phyloP scores from a whole-genome alignment of 2,329 filamentous ascomycete genomes.

The Epichloe gansuensis region DNA sequence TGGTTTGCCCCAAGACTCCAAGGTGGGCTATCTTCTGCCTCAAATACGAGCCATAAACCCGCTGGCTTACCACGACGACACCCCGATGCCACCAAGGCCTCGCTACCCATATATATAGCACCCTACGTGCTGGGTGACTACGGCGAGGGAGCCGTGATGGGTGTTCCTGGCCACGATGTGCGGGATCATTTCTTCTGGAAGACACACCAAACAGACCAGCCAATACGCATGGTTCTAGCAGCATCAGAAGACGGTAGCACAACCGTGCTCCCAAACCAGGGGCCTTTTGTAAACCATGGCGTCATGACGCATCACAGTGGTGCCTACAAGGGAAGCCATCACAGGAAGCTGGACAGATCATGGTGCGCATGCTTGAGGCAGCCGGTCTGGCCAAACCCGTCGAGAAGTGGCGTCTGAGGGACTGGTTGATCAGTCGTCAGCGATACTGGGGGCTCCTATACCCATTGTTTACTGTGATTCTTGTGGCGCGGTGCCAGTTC shows the following conservation, averaged over 20 bases:
- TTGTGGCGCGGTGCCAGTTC: slow-evolving; percentile 72
- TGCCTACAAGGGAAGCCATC: slow-evolving; percentile 53
- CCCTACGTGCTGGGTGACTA: slow-evolving; percentile 80
- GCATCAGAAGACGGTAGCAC: slow-evolving; percentile 36
- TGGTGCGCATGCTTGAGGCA: slow-evolving; percentile 44
- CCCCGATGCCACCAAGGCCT: slow-evolving; percentile 38
- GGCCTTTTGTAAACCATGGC: slow-evolving; percentile 54
- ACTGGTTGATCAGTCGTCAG: slow-evolving; percentile 89
- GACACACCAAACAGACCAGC: slow-evolving; percentile 48
- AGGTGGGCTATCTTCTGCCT: slow-evolving; percentile 56
- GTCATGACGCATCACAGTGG: slow-evolving; percentile 55
- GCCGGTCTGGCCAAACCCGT: slow-evolving; percentile 47
- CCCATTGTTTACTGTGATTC: slow-evolving; percentile 71
- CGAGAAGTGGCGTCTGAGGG: slow-evolving; percentile 68
- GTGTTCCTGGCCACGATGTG: slow-evolving; percentile 73
- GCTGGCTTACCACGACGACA: slow-evolving; percentile 41
- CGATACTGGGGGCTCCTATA: slow-evolving; percentile 86
- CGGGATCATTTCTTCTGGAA: slow-evolving; percentile 74
- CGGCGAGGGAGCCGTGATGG: slow-evolving; percentile 83
- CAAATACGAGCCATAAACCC: slow-evolving; percentile 54
- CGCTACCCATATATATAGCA: slow-evolving; percentile 66
- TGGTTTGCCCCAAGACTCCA: slow-evolving; percentile 41
- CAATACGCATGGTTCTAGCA: slow-evolving; percentile 51
- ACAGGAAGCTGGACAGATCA: slow-evolving; percentile 44
- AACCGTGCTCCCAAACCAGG: slow-evolving; percentile 30